Base-by-base conservation (phyloP, 2,329 filamentous ascomycete genomes). In the Fusarium musae region DNA sequence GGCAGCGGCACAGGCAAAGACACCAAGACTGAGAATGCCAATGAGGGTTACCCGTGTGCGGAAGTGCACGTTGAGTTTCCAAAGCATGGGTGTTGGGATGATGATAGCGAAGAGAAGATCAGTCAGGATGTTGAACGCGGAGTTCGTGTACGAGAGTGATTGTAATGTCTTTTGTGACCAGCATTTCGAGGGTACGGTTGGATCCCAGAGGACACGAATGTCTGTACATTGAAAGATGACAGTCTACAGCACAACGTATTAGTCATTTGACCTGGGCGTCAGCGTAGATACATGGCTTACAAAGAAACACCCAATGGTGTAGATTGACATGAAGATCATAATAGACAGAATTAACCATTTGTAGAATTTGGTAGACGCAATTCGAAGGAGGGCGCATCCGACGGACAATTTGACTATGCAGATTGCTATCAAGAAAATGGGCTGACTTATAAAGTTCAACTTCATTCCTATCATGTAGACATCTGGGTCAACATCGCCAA, bases 221-320 rank as follows among this genome's bases (percentile, higher is more conserved):
- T 87, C 81, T 10, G 80, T 82, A 54, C 87, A 88, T 65, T 88
- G 85, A 3, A 87, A 76, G 4, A 88, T 63, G 4, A 88, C 69
- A 0, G 86, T 87, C 78, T 82, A 21, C 2, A 26, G 17, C 9
- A 21, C 1, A 17, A 2, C 3, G 9, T 26, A 26, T n/a, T 11
- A 34, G 36, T 50, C n/a, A 59, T 16, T 0, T 8, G 26, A 26
- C 5, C 26, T 26, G 26, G 26, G 26, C 26, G 26, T 26, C 26
- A 26, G 26, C 26, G 26, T 26, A 26, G 21, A 17, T 8, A 6
- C 3, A 21, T 4, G 7, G 30, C 81, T 59, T 67, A 82, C 81
- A 32, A 87, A 80, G 61, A 84, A 82, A 32, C 80, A 80, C 15
- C 67, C 77, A 9, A 78, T 75, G 1, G 80, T 82, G 50, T 81